Evolutionary conservation across 1,284 basidiomycete species (phyloP).

Genomic region (Malassezia nana): DNA sequence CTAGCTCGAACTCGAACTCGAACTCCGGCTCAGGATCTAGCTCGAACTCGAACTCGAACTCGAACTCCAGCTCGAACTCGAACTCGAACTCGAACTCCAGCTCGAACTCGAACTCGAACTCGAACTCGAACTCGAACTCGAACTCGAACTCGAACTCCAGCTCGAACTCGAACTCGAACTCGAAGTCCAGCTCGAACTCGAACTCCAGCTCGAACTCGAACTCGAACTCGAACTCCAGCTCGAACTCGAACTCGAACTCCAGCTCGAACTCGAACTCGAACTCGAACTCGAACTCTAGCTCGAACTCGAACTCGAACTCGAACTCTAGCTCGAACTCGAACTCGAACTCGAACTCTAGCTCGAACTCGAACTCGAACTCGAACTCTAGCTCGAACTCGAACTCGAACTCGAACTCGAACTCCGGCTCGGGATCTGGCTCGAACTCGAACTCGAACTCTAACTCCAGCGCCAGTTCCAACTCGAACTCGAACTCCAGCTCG

Average conservation of each 20-base stretch:
- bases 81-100: not conserved
- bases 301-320: constrained; percentile 4
- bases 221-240: constrained; percentile 8
- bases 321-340: constrained; percentile 3
- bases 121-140: constrained; percentile 3
- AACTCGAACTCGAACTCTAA: constrained; percentile 2
- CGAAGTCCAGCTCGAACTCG: constrained; percentile 1
- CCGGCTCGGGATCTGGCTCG: constrained; percentile 1
- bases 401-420: constrained; percentile 1
- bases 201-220: constrained; percentile 11
- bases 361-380: constrained; percentile 1
- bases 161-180: constrained; percentile 1
- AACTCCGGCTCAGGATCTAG: constrained; percentile 2
- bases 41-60: constrained; percentile 5
- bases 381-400: constrained; percentile 5
- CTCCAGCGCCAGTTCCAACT: constrained; percentile 1
- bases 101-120: constrained; percentile 6
- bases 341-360: constrained; percentile 7
- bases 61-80: constrained; percentile 5
- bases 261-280: constrained; percentile 6
- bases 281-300: constrained; percentile 1
- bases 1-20: not conserved
- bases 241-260: constrained; percentile 4
- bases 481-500: constrained; percentile 6
- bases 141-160: constrained; percentile 4